phyloP scores from a whole-genome alignment of 441 rosid genomes.

The Populus hybrid region DNA sequence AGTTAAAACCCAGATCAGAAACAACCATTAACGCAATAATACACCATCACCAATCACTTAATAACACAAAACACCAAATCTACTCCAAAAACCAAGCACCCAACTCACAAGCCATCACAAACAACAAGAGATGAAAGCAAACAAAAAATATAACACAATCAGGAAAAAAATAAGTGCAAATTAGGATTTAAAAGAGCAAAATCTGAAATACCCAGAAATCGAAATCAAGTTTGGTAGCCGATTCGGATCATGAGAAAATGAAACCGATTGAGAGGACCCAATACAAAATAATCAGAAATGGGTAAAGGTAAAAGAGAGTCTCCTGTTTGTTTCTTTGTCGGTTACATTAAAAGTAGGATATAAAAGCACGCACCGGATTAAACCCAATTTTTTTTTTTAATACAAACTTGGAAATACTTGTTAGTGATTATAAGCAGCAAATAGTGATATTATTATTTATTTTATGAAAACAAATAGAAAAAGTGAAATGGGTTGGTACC shows the following conservation, averaged over 20 bases:
- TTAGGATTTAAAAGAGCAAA: background rate
- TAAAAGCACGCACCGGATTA: background rate
- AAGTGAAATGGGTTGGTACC: background rate
- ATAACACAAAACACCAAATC: background rate
- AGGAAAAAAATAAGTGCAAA: background rate
- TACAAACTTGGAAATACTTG: background rate
- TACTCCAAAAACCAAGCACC: background rate
- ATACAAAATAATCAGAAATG: background rate
- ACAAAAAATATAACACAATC: background rate
- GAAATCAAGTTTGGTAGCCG: background rate
- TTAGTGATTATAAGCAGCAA: background rate
- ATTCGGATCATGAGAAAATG: background rate
- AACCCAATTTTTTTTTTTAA: background rate
- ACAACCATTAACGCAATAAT: background rate
- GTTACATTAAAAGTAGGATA: background rate
- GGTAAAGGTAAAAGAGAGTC: background rate
- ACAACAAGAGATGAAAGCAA: background rate
- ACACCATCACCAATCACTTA: background rate
- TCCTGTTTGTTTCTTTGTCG: background rate
- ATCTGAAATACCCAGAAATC: background rate
- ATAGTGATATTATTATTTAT: background rate
- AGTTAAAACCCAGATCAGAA: background rate
- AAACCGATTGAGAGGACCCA: background rate
- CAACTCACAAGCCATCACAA: background rate
- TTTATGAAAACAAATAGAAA: background rate